Base-by-base conservation (phyloP, 495 filamentous ascomycete species). In the Bryoglossum gracile region DNA sequence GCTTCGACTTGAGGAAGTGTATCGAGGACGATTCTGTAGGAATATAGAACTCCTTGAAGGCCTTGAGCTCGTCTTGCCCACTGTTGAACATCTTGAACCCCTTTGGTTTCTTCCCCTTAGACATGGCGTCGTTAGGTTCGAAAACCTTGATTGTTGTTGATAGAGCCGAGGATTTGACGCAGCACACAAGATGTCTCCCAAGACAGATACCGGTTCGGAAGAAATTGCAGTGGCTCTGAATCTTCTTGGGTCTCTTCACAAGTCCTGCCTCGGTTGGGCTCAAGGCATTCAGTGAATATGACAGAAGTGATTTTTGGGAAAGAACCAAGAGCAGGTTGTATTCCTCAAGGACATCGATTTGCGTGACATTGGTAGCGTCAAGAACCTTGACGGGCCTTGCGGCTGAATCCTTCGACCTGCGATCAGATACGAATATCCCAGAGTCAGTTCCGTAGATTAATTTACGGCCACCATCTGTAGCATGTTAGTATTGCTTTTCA, bases 11-110 rank as follows among this genome's bases (percentile, higher is more conserved):
- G 52, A 99, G 75, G 76, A 96, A 99, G 63, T 99, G 94, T 19
- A 99, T 90, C 39, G 90, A 95, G 2, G 83, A 88, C 5, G 89
- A 91, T 68, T 99, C 94, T 4, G 89, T 87, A 6, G 94, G 94
- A 55, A 99, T 95, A 67, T 97, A 97, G 61, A 95, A 96, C 72
- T 99, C 94, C 77, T 97, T 96, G 75, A 92, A 96, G 13, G 90
- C 87, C 62, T 89, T 94, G 44, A 99, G 73, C 40, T 92, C 86
- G 56, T 99, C 94, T 60, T 95, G 89, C 10, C 88, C 86, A 50
- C 85, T 81, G 62, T 87, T 86, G 70, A 97, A 89, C 83, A 99
- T 89, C 71, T 89, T 94, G 39, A 97, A 82, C 17, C 92, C 90
- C 41, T 87, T 89, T 55, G 91, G 91, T 70, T 89, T 94, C 68